These are phyloP conservation scores for Brassica hybrid DNA, from an alignment of 441 rosid genomes.

Conservation along the genomic window DNA sequence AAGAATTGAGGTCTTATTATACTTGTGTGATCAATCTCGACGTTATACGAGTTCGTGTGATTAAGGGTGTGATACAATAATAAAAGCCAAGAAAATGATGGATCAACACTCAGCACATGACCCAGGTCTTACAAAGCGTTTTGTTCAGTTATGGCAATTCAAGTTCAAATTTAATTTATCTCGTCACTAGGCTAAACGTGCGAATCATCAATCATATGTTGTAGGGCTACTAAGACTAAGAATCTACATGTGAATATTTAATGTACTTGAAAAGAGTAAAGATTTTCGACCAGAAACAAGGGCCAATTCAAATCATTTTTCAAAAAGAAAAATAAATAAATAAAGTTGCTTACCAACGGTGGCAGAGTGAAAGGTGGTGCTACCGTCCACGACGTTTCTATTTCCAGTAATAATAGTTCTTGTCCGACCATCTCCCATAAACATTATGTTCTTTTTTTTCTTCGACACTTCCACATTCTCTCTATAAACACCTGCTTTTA, in stretches of 20 bases:
- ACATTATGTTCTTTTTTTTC: slow-evolving; percentile 57
- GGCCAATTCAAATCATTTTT: slow-evolving; percentile 12
- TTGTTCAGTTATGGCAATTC: slow-evolving; percentile 13
- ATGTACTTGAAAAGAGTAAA: slow-evolving; percentile 19
- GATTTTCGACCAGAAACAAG: slow-evolving; percentile 16
- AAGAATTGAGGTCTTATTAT: no score
- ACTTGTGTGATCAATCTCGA: no score
- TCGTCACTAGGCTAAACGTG: slow-evolving; percentile 19
- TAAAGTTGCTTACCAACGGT: slow-evolving; percentile 54
- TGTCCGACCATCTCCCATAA: slow-evolving; percentile 60
- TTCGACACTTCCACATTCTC: no score
- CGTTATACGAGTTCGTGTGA: no score
- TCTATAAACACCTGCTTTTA: no score
- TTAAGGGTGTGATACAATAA: no score
- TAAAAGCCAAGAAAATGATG: slow-evolving; percentile 24
- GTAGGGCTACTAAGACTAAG: slow-evolving; percentile 1
- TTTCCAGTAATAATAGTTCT: slow-evolving; percentile 57
- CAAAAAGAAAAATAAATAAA: background rate
- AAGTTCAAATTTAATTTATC: slow-evolving; percentile 13
- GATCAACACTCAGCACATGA: slow-evolving; percentile 21
- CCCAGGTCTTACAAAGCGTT: background rate
- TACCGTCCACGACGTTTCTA: slow-evolving; percentile 63
- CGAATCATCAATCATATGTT: background rate
- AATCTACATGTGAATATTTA: slow-evolving; percentile 31
- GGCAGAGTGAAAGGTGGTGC: slow-evolving; percentile 68